phyloP scores from a whole-genome alignment of 495 filamentous ascomycete species.

The Neurospora sp. region DNA sequence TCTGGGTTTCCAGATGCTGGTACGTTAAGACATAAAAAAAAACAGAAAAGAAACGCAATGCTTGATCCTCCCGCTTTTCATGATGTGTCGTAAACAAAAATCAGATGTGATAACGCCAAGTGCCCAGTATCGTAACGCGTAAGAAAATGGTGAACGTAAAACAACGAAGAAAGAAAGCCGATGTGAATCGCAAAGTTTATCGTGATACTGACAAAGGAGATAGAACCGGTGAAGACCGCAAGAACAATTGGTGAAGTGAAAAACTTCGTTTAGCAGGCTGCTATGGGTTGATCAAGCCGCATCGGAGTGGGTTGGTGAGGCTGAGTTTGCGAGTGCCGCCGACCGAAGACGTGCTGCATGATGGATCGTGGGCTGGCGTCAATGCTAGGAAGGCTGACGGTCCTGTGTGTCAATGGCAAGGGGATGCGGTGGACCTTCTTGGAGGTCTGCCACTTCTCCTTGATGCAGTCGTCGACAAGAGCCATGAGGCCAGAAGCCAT shows the following conservation, averaged over 20 bases:
- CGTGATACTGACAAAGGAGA: neutral
- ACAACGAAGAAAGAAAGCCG: neutral
- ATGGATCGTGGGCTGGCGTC: constrained; percentile 51
- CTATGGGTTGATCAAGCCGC: constrained; percentile 27
- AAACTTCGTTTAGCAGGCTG: constrained; percentile 24
- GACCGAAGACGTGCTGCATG: constrained; percentile 71
- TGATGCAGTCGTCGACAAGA: constrained; percentile 88
- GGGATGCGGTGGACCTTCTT: constrained; percentile 50
- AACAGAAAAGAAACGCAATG: neutral
- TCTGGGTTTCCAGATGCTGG: neutral
- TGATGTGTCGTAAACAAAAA: neutral
- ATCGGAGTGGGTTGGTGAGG: constrained; percentile 28
- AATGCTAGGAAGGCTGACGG: constrained; percentile 55
- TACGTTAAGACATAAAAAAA: neutral
- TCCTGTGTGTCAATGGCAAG: constrained; percentile 46
- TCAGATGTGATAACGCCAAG: neutral
- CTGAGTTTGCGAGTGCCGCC: constrained; percentile 35
- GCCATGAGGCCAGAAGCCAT: constrained; percentile 83
- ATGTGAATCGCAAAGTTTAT: constrained; percentile 1
- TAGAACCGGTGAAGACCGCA: neutral
- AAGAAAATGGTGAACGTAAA: neutral
- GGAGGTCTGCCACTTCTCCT: constrained; percentile 57
- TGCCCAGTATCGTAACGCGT: neutral
- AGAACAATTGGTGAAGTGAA: neutral
- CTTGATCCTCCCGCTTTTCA: neutral